Base-by-base conservation (phyloP, 2,329 filamentous ascomycete species). In the Cadophora gregata region DNA sequence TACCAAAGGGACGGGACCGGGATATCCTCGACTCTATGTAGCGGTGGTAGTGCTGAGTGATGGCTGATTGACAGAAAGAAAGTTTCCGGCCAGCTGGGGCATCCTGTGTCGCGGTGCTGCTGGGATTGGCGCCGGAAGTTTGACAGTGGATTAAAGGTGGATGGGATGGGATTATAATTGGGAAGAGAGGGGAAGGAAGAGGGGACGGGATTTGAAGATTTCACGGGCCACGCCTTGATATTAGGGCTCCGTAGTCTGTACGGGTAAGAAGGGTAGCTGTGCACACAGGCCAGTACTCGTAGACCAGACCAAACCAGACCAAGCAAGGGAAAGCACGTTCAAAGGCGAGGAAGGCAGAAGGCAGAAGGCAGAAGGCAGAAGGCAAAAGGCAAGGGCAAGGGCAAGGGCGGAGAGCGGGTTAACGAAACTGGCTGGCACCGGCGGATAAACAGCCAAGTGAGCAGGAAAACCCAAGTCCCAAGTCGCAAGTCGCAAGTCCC, bases 41-140 rank as follows among this genome's bases (percentile, higher is more conserved):
- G 42, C 56, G 9, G 56, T 24, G 36, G 24, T n/a, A 24, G 42
- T 59, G 61, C 62, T 69, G 59, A 56, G 53, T 53, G 58, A 62
- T 65, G 36, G 65, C 53, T 65, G 59, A 62, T 61, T 45, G 45
- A 24, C 24, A 42, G 29, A 38, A 31, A 38, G 62, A 61, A 48
- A 56, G 55, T 60, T 62, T 64, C 14, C 21, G 64, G 25, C 55
- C 36, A 36, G 31, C 47, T 27, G 8, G 65, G 62, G 53, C 21
- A 58, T 67, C 63, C 65, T 69, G 59, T 67, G 63, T 27, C 24
- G 59, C 38, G 29, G 62, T 67, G 60, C 25, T 16, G 58, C 53
- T 56, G n/a, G 53, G 53, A 36, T 56, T 56, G 21, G 53, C 14
- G 53, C 14, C 53, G 53, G 53, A 56, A 56, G 21, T 25, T 36